These are phyloP conservation scores for Carpinus viminea DNA, from an alignment of 306 rosid species.

Conservation along the genomic window DNA sequence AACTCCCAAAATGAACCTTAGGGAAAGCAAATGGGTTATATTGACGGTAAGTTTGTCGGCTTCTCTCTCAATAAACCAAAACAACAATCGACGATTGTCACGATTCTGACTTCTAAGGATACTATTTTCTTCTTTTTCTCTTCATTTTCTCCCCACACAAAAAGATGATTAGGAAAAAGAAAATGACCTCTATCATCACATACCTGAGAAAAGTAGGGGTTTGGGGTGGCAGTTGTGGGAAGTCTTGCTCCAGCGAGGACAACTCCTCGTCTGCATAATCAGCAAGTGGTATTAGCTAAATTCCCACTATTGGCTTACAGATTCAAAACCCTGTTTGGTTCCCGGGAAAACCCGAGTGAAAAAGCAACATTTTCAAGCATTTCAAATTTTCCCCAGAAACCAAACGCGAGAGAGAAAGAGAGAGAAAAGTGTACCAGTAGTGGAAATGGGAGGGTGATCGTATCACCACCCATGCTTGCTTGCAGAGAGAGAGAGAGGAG, in stretches of 20 bases:
- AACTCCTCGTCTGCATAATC: conserved; percentile 43
- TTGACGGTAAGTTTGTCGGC: background rate
- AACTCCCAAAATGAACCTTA: background rate
- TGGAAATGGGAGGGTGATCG: background rate
- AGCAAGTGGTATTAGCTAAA: background rate
- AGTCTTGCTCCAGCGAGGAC: conserved; percentile 29
- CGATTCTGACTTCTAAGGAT: background rate
- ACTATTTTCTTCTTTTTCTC: background rate
- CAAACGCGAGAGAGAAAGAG: background rate
- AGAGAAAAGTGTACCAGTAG: background rate
- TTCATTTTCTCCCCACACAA: background rate
- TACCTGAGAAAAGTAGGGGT: conserved; percentile 42
- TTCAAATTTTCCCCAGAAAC: background rate
- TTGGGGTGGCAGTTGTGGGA: conserved; percentile 34
- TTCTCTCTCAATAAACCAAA: background rate
- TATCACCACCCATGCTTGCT: conserved; percentile 37
- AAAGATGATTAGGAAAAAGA: background rate
- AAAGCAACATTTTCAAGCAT: background rate
- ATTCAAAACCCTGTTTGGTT: background rate
- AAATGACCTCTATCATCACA: background rate
- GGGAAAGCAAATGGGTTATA: background rate
- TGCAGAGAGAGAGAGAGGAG: background rate
- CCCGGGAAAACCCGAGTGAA: background rate
- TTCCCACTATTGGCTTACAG: background rate
- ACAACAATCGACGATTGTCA: too few species aligned